These are phyloP conservation scores for Gigaspora rosea DNA, from an alignment of 192 early-diverging fungal species.

Conservation along the genomic window DNA sequence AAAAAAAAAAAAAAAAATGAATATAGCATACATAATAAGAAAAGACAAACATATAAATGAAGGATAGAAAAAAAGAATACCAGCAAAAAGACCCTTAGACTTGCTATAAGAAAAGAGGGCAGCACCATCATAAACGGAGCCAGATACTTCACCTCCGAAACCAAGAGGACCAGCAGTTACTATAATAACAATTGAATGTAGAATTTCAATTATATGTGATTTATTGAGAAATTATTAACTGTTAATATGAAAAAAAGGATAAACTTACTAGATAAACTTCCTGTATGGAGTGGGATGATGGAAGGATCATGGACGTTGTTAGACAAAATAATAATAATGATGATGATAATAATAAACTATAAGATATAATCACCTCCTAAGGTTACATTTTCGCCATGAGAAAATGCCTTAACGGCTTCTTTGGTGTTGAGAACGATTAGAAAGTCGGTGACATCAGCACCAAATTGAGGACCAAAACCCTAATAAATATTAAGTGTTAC, in stretches of 20 bases:
- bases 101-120: constrained; percentile 80
- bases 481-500: no score
- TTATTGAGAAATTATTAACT: not conserved
- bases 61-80: constrained; percentile 28
- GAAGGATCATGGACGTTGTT: no score
- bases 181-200: not conserved
- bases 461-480: constrained; percentile 87
- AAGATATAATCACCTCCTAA: constrained; percentile 58
- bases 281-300: no score
- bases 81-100: constrained; percentile 77
- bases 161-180: constrained; percentile 74
- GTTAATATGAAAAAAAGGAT: not conserved
- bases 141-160: constrained; percentile 65
- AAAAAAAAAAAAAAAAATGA: not conserved
- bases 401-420: constrained; percentile 87
- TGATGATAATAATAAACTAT: no score
- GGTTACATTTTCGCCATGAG: constrained; percentile 83
- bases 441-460: constrained; percentile 89
- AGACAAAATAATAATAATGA: no score
- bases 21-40: no score
- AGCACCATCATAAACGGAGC: constrained; percentile 57
- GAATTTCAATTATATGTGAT: not conserved
- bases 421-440: constrained; percentile 89
- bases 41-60: not conserved
- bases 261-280: constrained; percentile 63